Evolutionary conservation across 345 rosid genomes (phyloP).

Genomic region (Ceriops decandra): DNA sequence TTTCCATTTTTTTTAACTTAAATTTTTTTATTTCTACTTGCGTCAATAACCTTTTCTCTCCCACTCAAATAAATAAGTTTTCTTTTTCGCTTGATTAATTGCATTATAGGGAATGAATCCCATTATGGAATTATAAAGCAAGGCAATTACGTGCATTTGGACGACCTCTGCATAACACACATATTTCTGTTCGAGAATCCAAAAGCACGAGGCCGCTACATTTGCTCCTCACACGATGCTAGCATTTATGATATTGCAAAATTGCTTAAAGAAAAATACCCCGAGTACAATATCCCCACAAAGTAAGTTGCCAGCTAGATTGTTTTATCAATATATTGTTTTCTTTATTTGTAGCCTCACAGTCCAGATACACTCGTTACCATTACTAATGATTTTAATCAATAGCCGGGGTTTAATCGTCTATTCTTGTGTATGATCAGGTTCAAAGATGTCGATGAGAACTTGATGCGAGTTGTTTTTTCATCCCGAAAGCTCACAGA

Average conservation of each 20-base stretch:
- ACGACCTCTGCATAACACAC: constrained; percentile 82
- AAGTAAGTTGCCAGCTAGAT: constrained; percentile 34
- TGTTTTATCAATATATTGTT: background rate
- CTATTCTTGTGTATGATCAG: constrained; percentile 24
- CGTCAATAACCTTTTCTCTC: too few species aligned
- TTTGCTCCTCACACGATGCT: constrained; percentile 66
- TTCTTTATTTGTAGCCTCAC: background rate
- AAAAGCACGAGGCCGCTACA: constrained; percentile 70
- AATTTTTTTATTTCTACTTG: too few species aligned
- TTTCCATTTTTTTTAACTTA: background rate
- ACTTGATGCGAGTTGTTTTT: constrained; percentile 38
- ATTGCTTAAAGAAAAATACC: constrained; percentile 53
- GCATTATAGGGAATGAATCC: constrained; percentile 56
- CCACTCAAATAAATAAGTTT: too few species aligned
- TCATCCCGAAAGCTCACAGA: constrained; percentile 63
- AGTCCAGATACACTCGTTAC: too few species aligned
- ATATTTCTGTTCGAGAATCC: constrained; percentile 67
- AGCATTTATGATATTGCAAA: constrained; percentile 52
- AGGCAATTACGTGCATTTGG: constrained; percentile 82
- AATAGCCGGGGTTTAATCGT: background rate
- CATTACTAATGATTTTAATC: too few species aligned
- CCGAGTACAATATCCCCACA: constrained; percentile 55
- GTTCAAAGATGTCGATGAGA: constrained; percentile 58
- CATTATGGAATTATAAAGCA: constrained; percentile 77
- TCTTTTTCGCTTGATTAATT: too few species aligned